Percentiles rank a stretch among this genome's conserved stretches.
These are phyloP conservation scores for Phanerodontia chrysosporium DNA, from an alignment of 768 basidiomycete species.

Conservation along the genomic window DNA sequence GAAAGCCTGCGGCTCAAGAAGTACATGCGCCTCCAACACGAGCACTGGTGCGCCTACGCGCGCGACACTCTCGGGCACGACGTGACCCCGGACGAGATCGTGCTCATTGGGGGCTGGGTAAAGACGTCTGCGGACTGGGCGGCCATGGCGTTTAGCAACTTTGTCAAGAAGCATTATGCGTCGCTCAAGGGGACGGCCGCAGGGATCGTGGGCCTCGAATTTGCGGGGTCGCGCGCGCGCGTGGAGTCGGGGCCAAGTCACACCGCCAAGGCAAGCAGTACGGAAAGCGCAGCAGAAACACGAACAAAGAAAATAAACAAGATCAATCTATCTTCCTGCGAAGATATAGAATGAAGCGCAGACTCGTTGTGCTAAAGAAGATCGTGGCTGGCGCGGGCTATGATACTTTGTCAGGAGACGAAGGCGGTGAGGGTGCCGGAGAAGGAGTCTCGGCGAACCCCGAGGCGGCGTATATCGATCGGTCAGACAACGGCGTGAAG, in stretches of 20 bases:
- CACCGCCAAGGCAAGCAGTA: background rate
- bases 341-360: conserved; percentile 13
- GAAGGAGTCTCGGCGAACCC: background rate
- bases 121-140: background rate
- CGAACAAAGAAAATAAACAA: background rate
- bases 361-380: background rate
- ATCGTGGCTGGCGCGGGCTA: background rate
- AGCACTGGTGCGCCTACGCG: background rate
- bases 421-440: background rate
- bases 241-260: background rate
- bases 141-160: background rate
- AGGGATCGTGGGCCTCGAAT: background rate
- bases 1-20: background rate
- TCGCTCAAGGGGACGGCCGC: background rate
- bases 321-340: conserved; percentile 18
- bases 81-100: background rate
- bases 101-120: background rate
- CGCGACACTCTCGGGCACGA: background rate
- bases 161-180: background rate
- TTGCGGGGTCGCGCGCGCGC: background rate
- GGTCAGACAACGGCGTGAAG: background rate
- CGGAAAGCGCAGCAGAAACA: background rate
- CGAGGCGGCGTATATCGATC: background rate
- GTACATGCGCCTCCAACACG: background rate
- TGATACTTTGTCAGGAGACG: background rate